Evolutionary conservation across 257 asterid species (phyloP).

Genomic region (Orobanche coerulescens): DNA sequence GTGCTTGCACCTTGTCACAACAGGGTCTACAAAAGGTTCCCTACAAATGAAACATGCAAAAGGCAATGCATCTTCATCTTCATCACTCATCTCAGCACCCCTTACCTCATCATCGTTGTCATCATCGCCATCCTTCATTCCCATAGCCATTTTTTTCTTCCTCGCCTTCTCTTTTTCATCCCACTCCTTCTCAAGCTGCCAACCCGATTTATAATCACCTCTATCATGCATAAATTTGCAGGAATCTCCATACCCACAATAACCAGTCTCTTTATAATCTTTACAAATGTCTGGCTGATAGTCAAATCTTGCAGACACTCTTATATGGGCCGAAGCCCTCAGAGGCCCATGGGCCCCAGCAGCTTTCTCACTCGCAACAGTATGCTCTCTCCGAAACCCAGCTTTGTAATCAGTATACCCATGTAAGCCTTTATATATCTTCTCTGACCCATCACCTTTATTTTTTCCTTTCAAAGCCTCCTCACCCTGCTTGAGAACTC

Average conservation of each 20-base stretch:
- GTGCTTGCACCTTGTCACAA: constrained; percentile 89
- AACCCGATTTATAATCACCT: constrained; percentile 91
- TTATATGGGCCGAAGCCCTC: constrained; percentile 86
- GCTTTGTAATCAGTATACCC: constrained; percentile 91
- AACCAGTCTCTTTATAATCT: constrained; percentile 92
- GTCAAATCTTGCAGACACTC: constrained; percentile 92
- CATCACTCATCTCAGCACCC: constrained; percentile 46
- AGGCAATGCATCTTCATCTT: constrained; percentile 66
- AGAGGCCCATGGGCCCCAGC: constrained; percentile 94
- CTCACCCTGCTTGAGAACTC: constrained; percentile 65
- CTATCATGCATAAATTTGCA: constrained; percentile 97
- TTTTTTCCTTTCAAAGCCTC: constrained; percentile 61
- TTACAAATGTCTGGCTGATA: constrained; percentile 97
- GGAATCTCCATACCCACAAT: constrained; percentile 95
- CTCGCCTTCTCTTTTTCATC: constrained; percentile 76
- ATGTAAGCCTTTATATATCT: constrained; percentile 65
- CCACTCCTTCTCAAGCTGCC: constrained; percentile 96
- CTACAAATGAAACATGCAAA: constrained; percentile 94
- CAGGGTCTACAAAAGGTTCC: constrained; percentile 82
- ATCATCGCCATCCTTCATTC: constrained; percentile 46
- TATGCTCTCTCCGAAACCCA: constrained; percentile 86
- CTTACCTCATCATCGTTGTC: constrained; percentile 27
- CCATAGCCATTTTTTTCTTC: constrained; percentile 54
- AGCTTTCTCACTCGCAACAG: constrained; percentile 85
- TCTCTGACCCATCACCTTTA: constrained; percentile 45